phyloP scores from a whole-genome alignment of 306 rosid genomes.

The Senna tora region DNA sequence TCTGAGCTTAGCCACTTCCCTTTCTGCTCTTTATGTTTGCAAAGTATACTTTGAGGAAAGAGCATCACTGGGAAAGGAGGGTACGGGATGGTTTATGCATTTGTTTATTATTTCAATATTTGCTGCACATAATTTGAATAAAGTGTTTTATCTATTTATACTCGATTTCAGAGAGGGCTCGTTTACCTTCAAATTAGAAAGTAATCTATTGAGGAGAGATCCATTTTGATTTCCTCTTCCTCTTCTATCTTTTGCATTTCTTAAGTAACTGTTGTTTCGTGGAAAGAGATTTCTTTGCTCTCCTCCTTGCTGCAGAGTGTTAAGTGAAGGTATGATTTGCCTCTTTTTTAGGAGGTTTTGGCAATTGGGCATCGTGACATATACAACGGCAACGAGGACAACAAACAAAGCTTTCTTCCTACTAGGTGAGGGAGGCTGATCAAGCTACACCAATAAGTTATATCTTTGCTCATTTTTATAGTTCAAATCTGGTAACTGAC shows the following conservation, averaged over 20 bases:
- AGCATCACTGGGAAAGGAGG: neutral
- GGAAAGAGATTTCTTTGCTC: neutral
- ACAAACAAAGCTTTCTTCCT: too few species aligned
- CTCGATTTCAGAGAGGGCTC: neutral
- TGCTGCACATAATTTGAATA: neutral
- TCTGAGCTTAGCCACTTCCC: neutral
- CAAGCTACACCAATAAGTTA: too few species aligned
- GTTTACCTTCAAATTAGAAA: constrained; percentile 10
- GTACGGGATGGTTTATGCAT: neutral
- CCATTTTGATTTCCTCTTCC: constrained; percentile 26
- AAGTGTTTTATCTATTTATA: neutral
- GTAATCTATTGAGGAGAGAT: neutral
- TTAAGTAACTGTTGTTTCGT: neutral
- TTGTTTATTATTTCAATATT: neutral
- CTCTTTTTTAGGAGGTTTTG: constrained; percentile 7
- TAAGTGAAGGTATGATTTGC: constrained; percentile 7
- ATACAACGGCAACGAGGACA: too few species aligned
- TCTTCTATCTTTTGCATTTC: constrained; percentile 7
- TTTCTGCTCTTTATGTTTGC: constrained; percentile 21
- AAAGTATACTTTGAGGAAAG: constrained; percentile 21
- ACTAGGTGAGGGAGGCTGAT: too few species aligned
- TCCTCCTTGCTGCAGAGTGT: neutral
- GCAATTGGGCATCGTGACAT: constrained; percentile 31
- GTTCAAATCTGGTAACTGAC: neutral
- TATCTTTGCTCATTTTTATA: too few species aligned